phyloP scores from a whole-genome alignment of 768 basidiomycete species.

The Collybia nuda region DNA sequence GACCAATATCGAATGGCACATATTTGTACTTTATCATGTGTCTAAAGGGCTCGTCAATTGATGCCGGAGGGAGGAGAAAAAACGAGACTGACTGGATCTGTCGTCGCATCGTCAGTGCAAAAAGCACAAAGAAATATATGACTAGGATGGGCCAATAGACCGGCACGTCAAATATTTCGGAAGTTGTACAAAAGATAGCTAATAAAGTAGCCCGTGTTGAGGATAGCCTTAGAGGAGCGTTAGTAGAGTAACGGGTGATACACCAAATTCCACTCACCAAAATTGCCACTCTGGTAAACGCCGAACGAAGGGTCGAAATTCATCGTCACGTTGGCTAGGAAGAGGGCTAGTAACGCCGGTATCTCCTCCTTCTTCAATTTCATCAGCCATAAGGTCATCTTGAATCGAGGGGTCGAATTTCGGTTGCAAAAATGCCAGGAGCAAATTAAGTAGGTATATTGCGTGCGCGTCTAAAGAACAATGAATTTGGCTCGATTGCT shows the following conservation, averaged over 20 bases:
- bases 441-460: slow-evolving; percentile 93
- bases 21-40: slow-evolving; percentile 99
- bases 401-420: slow-evolving; percentile 96
- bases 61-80: slow-evolving; percentile 1
- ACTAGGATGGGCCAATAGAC: slow-evolving; percentile 99
- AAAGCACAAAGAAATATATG: slow-evolving; percentile 94
- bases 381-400: slow-evolving; percentile 90
- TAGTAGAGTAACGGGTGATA: background rate
- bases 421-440: slow-evolving; percentile 96
- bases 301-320: slow-evolving; percentile 96
- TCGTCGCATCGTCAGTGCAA: slow-evolving; percentile 91
- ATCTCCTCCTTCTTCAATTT: slow-evolving; percentile 91
- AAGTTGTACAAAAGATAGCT: slow-evolving; percentile 78
- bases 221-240: slow-evolving; percentile 68
- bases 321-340: slow-evolving; percentile 79
- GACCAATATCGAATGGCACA: slow-evolving; percentile 92
- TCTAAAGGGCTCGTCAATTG: slow-evolving; percentile 35
- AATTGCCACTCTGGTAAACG: slow-evolving; percentile 97
- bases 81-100: slow-evolving; percentile 82
- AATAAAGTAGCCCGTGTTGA: slow-evolving; percentile 87
- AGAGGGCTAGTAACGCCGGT: slow-evolving; percentile 49
- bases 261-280: slow-evolving; percentile 52
- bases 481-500: background rate
- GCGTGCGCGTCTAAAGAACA: slow-evolving; percentile 68
- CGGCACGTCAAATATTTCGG: slow-evolving; percentile 89